Percentiles rank a stretch among this genome's conserved stretches.
phyloP scores from a whole-genome alignment of 345 rosid genomes.

The Salix koriyanagi region DNA sequence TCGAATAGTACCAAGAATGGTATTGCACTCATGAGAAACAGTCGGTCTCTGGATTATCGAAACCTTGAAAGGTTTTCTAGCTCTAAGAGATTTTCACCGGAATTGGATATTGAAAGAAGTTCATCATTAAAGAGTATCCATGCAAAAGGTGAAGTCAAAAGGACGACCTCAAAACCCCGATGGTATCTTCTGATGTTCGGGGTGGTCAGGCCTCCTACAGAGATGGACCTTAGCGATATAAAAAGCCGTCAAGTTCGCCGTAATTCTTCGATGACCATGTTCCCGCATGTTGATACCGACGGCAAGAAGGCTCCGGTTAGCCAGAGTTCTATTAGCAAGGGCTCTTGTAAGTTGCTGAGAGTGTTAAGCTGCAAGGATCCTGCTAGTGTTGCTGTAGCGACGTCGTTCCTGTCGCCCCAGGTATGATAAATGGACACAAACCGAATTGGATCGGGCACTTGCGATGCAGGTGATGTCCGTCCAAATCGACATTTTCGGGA shows the following conservation, averaged over 20 bases:
- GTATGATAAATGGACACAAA: slow-evolving; percentile 5
- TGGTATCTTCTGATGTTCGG: slow-evolving; percentile 70
- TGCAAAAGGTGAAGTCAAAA: slow-evolving; percentile 17
- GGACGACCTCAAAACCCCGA: slow-evolving; percentile 36
- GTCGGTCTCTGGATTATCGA: slow-evolving; percentile 54
- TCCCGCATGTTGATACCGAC: slow-evolving; percentile 22
- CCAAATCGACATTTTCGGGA: neutral
- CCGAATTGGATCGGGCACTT: neutral
- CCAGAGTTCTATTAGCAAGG: slow-evolving; percentile 29
- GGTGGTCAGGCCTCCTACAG: slow-evolving; percentile 52
- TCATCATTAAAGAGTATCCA: slow-evolving; percentile 23
- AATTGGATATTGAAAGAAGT: slow-evolving; percentile 19
- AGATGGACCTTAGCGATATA: slow-evolving; percentile 61
- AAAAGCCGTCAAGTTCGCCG: slow-evolving; percentile 64
- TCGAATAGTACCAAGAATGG: slow-evolving; percentile 26
- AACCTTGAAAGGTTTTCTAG: slow-evolving; percentile 30
- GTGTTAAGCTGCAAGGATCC: slow-evolving; percentile 65
- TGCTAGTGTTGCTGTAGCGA: slow-evolving; percentile 47
- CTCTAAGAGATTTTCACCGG: slow-evolving; percentile 6
- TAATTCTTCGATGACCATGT: slow-evolving; percentile 34
- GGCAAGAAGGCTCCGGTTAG: slow-evolving; percentile 15
- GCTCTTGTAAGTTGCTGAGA: slow-evolving; percentile 50
- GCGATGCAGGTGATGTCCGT: neutral
- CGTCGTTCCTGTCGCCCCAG: slow-evolving; percentile 43
- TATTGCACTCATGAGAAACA: slow-evolving; percentile 33